These are phyloP conservation scores for Noccaea caerulescens DNA, from an alignment of 345 rosid species.

Conservation along the genomic window DNA sequence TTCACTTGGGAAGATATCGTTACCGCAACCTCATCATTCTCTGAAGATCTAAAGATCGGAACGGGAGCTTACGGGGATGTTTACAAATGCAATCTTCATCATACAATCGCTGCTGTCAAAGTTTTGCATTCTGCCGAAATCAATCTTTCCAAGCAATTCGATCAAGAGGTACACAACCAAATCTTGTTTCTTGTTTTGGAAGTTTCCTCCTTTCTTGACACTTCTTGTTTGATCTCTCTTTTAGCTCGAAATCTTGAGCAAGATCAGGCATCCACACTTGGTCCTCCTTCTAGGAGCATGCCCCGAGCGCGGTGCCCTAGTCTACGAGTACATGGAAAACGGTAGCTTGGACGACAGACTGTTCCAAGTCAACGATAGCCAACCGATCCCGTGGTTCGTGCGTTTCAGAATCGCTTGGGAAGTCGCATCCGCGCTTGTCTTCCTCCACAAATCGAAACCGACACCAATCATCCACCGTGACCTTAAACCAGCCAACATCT, in stretches of 20 bases:
- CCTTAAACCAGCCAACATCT: conserved; percentile 86
- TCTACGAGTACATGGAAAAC: conserved; percentile 86
- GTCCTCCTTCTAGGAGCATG: conserved; percentile 95
- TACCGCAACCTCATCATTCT: conserved; percentile 47
- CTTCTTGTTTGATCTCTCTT: conserved; percentile 21
- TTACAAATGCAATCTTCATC: conserved; percentile 48
- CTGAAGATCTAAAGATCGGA: conserved; percentile 47
- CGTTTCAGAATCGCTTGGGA: conserved; percentile 86
- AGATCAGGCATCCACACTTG: conserved; percentile 83
- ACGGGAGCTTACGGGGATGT: conserved; percentile 47
- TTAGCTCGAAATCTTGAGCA: conserved; percentile 85
- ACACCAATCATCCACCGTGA: conserved; percentile 83
- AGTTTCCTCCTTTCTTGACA: conserved; percentile 3
- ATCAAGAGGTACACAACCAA: conserved; percentile 40
- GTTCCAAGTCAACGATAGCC: conserved; percentile 49
- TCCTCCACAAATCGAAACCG: conserved; percentile 82
- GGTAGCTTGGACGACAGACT: conserved; percentile 85
- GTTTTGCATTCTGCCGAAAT: conserved; percentile 45
- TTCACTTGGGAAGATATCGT: conserved; percentile 48
- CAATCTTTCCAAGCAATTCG: conserved; percentile 39
- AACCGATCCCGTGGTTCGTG: conserved; percentile 79
- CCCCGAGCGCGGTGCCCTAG: conserved; percentile 67
- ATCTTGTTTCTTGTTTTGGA: background rate
- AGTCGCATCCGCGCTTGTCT: conserved; percentile 80
- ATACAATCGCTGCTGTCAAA: conserved; percentile 48